Percentiles rank a stretch among this genome's conserved stretches.
phyloP scores from a whole-genome alignment of 1,284 basidiomycete species.

The Pterula multifida region DNA sequence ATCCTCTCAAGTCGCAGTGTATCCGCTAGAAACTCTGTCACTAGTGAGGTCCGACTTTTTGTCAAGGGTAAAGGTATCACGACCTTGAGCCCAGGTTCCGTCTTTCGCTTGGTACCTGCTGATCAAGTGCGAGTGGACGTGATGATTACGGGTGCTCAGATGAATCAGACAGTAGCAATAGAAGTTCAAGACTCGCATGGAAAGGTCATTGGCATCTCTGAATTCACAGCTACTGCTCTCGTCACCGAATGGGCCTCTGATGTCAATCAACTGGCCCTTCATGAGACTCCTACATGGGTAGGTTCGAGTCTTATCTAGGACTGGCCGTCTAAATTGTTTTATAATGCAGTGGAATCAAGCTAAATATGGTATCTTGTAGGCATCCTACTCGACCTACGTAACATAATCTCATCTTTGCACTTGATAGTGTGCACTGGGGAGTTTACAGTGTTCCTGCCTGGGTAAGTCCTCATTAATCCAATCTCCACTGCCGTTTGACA shows the following conservation, averaged over 20 bases:
- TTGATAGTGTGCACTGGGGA: slow-evolving; percentile 43
- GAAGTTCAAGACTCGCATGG: slow-evolving; percentile 21
- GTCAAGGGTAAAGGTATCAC: slow-evolving; percentile 21
- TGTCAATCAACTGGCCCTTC: slow-evolving; percentile 23
- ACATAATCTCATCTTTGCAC: slow-evolving; percentile 1
- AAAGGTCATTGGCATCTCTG: slow-evolving; percentile 17
- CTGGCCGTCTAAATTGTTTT: slow-evolving; percentile 5
- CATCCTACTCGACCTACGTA: no score
- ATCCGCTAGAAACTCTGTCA: slow-evolving; percentile 18
- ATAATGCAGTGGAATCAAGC: slow-evolving; percentile 30
- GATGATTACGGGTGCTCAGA: slow-evolving; percentile 18
- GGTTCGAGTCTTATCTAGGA: slow-evolving; percentile 10
- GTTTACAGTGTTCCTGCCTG: slow-evolving; percentile 39
- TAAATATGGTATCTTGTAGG: slow-evolving; percentile 49
- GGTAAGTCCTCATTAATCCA: slow-evolving; percentile 18
- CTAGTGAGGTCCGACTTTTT: slow-evolving; percentile 21
- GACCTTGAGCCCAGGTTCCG: slow-evolving; percentile 22
- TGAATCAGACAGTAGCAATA: slow-evolving; percentile 20
- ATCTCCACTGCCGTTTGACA: neutral
- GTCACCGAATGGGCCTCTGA: slow-evolving; percentile 28
- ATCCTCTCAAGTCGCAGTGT: slow-evolving; percentile 22
- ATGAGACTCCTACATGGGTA: slow-evolving; percentile 43
- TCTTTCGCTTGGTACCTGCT: slow-evolving; percentile 30
- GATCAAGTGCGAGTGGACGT: slow-evolving; percentile 31
- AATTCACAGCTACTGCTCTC: slow-evolving; percentile 24